Base-by-base conservation (phyloP, 768 basidiomycete species). In the Suillus ampliporus region DNA sequence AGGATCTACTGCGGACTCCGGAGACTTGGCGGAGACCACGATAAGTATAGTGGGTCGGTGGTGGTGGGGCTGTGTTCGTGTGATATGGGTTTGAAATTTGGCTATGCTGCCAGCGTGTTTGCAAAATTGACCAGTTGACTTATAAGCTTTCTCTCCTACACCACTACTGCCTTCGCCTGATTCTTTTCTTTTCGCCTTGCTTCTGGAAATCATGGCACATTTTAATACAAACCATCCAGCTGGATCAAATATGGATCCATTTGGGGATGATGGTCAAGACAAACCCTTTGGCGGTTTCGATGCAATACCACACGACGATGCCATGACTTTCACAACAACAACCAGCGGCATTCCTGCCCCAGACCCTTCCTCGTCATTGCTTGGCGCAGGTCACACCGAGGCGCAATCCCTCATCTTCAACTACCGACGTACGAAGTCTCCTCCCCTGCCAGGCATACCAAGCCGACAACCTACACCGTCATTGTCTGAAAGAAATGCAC, bases 131-230 rank as follows among this genome's bases (percentile, higher is more conserved):
- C n/a, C 50, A 43, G 26, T 58, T 5, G 17, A 31, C 48, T 31
- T n/a, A 54, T 44, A 34, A n/a, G n/a, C 19, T 53, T 51, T 57
- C 48, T 52, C 37, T 57, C 58, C 51, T 44, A 23, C 15, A 48
- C 43, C 46, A 52, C 57, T 59, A 61, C 62, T 31, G 31, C 6
- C 40, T 53, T 37, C 48, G 19, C 60, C 35, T 35, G 9, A 37
- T 35, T 56, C 40, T 11, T 21, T 28, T 21, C 28, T 51, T 51
- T 38, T 52, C 46, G 63, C 69, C 50, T 74, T 67, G 62, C 64
- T 54, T 67, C 73, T 68, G 64, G 64, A 37, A 67, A 58, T 53
- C 44, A 75, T 77, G 74, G 74, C 74, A 40, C 38, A 58, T 57
- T 62, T 57, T 26, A 57, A 60, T 43, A 60, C 56, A 13, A 61